Percentiles rank a stretch among this genome's conserved stretches.
These are phyloP conservation scores for Tubosaeta sp. DNA, from an alignment of 768 basidiomycete species.

Conservation along the genomic window DNA sequence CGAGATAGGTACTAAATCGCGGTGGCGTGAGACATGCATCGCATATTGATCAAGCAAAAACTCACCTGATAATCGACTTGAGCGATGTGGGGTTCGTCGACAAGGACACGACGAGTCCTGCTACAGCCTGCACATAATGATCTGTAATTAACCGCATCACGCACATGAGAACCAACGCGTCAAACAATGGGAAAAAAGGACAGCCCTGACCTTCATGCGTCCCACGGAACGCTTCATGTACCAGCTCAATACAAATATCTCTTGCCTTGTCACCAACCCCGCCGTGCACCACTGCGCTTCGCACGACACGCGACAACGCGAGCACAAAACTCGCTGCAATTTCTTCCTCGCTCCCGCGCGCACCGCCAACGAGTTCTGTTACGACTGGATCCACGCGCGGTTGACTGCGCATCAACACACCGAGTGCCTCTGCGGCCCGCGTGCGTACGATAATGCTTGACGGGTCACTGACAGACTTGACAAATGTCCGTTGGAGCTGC, in stretches of 20 bases:
- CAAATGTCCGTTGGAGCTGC: slow-evolving; percentile 92
- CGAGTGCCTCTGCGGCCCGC: slow-evolving; percentile 80
- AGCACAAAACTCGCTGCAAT: slow-evolving; percentile 73
- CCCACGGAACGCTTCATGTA: slow-evolving; percentile 75
- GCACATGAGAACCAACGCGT: not conserved
- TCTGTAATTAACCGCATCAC: slow-evolving; percentile 38
- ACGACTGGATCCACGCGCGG: slow-evolving; percentile 92
- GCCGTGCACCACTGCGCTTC: slow-evolving; percentile 50
- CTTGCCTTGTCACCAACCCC: slow-evolving; percentile 76
- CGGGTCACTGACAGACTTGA: slow-evolving; percentile 85
- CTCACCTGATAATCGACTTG: slow-evolving; percentile 64
- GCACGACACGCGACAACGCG: slow-evolving; percentile 73
- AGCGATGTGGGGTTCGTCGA: slow-evolving; percentile 61
- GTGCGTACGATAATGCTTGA: slow-evolving; percentile 74
- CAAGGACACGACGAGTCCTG: slow-evolving; percentile 57
- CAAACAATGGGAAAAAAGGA: not conserved
- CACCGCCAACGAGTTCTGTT: slow-evolving; percentile 72
- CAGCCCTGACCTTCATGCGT: slow-evolving; percentile 52
- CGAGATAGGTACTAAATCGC: slow-evolving; percentile 51
- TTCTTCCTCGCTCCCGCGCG: slow-evolving; percentile 58
- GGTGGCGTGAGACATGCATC: slow-evolving; percentile 1
- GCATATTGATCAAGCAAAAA: slow-evolving; percentile 6
- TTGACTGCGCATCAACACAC: slow-evolving; percentile 86
- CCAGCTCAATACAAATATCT: slow-evolving; percentile 69
- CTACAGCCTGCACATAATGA: slow-evolving; percentile 63